Evolutionary conservation across 2,329 filamentous ascomycete genomes (phyloP).

Genomic region (Ceratocystis cacaofunesta): DNA sequence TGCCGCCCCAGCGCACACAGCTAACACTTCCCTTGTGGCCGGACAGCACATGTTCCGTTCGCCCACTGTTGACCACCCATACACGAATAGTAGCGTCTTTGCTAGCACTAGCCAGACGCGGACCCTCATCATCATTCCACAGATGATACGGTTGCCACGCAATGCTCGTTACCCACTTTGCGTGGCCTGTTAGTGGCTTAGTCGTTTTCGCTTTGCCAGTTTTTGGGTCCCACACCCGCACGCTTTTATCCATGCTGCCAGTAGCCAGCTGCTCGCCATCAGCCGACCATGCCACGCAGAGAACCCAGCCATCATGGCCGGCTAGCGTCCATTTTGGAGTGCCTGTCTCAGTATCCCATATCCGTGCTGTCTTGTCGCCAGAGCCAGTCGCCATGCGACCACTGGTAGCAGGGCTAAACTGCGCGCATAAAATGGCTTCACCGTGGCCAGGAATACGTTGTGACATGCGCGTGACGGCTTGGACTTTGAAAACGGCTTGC

Average conservation of each 20-base stretch:
- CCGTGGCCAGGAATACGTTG: slow-evolving; percentile 82
- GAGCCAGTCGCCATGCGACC: slow-evolving; percentile 72
- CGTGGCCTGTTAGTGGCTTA: slow-evolving; percentile 62
- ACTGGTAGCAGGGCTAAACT: slow-evolving; percentile 70
- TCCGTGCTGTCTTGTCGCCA: slow-evolving; percentile 77
- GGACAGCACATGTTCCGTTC: slow-evolving; percentile 66
- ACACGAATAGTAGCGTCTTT: slow-evolving; percentile 75
- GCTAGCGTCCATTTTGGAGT: slow-evolving; percentile 75
- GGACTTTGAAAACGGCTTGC: slow-evolving; percentile 86
- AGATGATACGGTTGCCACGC: slow-evolving; percentile 90
- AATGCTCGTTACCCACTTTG: slow-evolving; percentile 75
- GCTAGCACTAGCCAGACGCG: slow-evolving; percentile 69
- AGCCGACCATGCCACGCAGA: slow-evolving; percentile 75
- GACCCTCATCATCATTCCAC: slow-evolving; percentile 51
- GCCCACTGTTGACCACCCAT: slow-evolving; percentile 68
- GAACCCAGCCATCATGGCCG: slow-evolving; percentile 79
- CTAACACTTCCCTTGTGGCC: slow-evolving; percentile 83
- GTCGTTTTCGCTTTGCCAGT: slow-evolving; percentile 61
- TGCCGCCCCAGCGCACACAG: slow-evolving; percentile 91
- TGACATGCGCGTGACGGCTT: slow-evolving; percentile 78
- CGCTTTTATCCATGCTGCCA: slow-evolving; percentile 81
- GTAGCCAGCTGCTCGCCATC: slow-evolving; percentile 72
- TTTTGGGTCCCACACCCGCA: slow-evolving; percentile 77
- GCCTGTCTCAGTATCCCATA: slow-evolving; percentile 92
- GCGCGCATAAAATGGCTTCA: slow-evolving; percentile 71